These are phyloP conservation scores for Amanita exitialis DNA, from an alignment of 768 basidiomycete species.

Conservation along the genomic window DNA sequence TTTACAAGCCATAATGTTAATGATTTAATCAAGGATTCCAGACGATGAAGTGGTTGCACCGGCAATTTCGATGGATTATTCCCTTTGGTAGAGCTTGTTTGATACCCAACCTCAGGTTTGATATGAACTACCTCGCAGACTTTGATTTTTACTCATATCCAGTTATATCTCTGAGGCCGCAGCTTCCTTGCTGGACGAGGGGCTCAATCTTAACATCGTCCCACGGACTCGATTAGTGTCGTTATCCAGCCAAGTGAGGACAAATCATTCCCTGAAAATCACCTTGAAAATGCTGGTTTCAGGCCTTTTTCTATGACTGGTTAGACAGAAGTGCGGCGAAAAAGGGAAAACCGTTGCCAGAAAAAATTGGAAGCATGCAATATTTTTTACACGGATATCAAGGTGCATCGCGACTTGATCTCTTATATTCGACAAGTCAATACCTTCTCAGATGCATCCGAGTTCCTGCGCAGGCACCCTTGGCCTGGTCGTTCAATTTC, in stretches of 20 bases:
- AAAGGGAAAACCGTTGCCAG: slow-evolving; percentile 75
- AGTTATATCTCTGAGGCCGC: slow-evolving; percentile 89
- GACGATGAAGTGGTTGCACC: slow-evolving; percentile 87
- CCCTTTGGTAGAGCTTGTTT: slow-evolving; percentile 86
- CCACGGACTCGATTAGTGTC: slow-evolving; percentile 80
- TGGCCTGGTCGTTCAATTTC: slow-evolving; percentile 81
- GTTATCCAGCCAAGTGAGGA: slow-evolving; percentile 60
- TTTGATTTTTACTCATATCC: slow-evolving; percentile 1
- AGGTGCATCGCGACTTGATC: slow-evolving; percentile 28
- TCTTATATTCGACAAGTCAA: not conserved
- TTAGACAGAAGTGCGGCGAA: slow-evolving; percentile 72
- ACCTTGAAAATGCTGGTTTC: not conserved
- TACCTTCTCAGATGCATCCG: slow-evolving; percentile 58
- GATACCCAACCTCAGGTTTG: slow-evolving; percentile 78
- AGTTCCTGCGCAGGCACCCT: slow-evolving; percentile 77
- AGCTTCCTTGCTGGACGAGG: slow-evolving; percentile 71
- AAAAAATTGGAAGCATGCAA: slow-evolving; percentile 89
- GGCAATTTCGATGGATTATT: slow-evolving; percentile 83
- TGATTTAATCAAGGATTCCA: slow-evolving; percentile 15
- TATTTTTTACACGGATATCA: slow-evolving; percentile 78
- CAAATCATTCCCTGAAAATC: not conserved
- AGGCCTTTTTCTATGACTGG: slow-evolving; percentile 95
- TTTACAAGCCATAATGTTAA: not conserved
- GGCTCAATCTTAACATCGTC: slow-evolving; percentile 70
- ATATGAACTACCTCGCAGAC: not conserved